Evolutionary conservation across 106 monocot genomes (phyloP).

Genomic region (Narthecium ossifragum): DNA sequence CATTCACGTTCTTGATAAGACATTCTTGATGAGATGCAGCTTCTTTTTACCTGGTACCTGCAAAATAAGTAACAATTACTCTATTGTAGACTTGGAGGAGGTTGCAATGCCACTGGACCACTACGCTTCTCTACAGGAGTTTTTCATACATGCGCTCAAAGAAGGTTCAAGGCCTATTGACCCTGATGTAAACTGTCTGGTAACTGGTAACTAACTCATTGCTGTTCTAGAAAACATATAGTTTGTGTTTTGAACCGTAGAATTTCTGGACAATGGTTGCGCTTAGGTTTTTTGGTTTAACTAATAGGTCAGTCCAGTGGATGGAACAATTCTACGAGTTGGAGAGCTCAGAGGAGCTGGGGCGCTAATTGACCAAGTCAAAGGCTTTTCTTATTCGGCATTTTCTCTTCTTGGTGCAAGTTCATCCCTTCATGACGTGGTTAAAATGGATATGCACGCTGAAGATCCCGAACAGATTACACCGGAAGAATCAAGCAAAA

Average conservation of each 20-base stretch:
- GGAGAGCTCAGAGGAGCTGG: constrained; percentile 70
- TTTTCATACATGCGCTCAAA: constrained; percentile 67
- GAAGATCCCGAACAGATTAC: constrained; percentile 25
- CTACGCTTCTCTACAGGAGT: constrained; percentile 83
- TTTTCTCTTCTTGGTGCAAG: constrained; percentile 82
- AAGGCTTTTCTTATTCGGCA: constrained; percentile 93
- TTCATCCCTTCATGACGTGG: constrained; percentile 53
- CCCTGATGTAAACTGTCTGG: constrained; percentile 83
- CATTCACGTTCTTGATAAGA: no score
- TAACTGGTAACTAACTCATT: constrained; percentile 92
- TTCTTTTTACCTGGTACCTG: no score
- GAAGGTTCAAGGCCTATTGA: constrained; percentile 78
- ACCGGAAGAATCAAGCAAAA: constrained; percentile 26
- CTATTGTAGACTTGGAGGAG: constrained; percentile 78
- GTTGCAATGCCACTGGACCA: constrained; percentile 70
- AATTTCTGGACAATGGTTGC: neutral
- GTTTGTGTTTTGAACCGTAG: neutral
- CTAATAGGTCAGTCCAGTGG: constrained; percentile 84
- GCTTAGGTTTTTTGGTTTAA: neutral
- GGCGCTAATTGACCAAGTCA: constrained; percentile 91
- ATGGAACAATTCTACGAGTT: constrained; percentile 61
- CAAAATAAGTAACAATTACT: no score
- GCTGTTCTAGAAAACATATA: constrained; percentile 6
- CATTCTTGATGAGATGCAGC: no score
- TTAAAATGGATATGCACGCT: constrained; percentile 16